A percentile compares a stretch with the other conserved stretches of the same genome.
These are phyloP conservation scores for Aaosphaeria pasadenensis DNA, from an alignment of 2,329 filamentous ascomycete species.

Conservation along the genomic window DNA sequence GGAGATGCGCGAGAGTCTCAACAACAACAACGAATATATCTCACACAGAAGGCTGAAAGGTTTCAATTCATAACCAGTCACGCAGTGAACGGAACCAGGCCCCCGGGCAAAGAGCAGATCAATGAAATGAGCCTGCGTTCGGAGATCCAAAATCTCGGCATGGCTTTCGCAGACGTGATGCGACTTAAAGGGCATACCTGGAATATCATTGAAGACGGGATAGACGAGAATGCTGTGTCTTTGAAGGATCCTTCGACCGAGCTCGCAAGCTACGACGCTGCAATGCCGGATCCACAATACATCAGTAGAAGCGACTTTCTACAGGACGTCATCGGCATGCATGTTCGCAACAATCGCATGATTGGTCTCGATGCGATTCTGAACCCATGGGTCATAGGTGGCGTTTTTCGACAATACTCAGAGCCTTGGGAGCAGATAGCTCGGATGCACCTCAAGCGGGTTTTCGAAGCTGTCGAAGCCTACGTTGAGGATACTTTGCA, in stretches of 20 bases:
- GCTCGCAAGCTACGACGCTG: slow-evolving; percentile 8
- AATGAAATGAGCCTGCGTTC: slow-evolving; percentile 28
- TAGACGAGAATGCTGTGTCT: background rate
- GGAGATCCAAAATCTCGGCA: slow-evolving; percentile 23
- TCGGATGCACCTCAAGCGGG: slow-evolving; percentile 10
- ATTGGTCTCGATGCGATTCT: slow-evolving; percentile 17
- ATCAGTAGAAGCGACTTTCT: slow-evolving; percentile 15
- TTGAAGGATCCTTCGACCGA: slow-evolving; percentile 1
- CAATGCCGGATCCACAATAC: slow-evolving; percentile 6
- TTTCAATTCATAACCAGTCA: slow-evolving; percentile 19
- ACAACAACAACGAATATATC: slow-evolving; percentile 18
- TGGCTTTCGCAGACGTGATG: slow-evolving; percentile 22
- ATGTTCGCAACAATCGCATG: slow-evolving; percentile 15
- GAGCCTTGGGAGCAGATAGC: slow-evolving; percentile 17
- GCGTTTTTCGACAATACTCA: slow-evolving; percentile 21
- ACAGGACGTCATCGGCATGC: slow-evolving; percentile 9
- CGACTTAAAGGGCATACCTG: slow-evolving; percentile 23
- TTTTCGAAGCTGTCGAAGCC: slow-evolving; percentile 13
- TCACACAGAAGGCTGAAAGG: slow-evolving; percentile 15
- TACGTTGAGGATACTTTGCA: slow-evolving; percentile 14
- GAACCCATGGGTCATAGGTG: slow-evolving; percentile 19
- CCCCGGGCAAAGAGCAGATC: background rate
- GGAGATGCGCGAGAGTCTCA: slow-evolving; percentile 16
- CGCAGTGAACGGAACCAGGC: slow-evolving; percentile 13
- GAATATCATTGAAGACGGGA: slow-evolving; percentile 9